A percentile compares a stretch with the other conserved stretches of the same genome.
phyloP scores from a whole-genome alignment of 192 early-diverging fungal genomes.

The Backusella tuberculispora region DNA sequence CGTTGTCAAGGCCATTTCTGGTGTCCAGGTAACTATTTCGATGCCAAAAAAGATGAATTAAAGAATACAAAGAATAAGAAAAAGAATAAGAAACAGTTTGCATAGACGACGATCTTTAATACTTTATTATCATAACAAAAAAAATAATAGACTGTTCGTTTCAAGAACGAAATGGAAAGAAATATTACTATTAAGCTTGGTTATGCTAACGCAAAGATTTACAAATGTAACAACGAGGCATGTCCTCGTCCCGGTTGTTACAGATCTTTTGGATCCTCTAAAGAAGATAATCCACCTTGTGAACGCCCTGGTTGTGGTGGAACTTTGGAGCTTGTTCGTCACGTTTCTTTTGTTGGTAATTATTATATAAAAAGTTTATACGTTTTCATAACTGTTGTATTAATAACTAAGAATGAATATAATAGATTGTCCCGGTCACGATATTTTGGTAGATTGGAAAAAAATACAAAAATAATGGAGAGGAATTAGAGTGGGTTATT shows the following conservation, averaged over 20 bases:
- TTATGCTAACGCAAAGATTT: conserved; percentile 99
- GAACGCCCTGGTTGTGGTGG: conserved; percentile 86
- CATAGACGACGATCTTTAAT: conserved; percentile 1
- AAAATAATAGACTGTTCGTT: conserved; percentile 79
- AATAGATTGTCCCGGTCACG: conserved; percentile 96
- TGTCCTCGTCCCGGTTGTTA: conserved; percentile 98
- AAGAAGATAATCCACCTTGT: conserved; percentile 88
- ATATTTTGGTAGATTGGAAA: conserved; percentile 70
- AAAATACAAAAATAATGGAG: not conserved
- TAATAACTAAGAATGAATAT: not conserved
- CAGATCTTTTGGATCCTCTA: conserved; percentile 79
- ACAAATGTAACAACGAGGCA: conserved; percentile 92
- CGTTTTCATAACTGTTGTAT: not conserved
- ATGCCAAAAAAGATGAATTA: not conserved
- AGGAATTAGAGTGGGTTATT: not conserved
- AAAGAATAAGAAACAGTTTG: not conserved
- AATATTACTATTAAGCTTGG: conserved; percentile 99
- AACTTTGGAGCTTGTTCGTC: conserved; percentile 82
- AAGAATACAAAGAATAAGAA: not conserved
- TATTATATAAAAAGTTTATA: not conserved
- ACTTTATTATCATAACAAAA: no score
- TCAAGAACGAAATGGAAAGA: conserved; percentile 96
- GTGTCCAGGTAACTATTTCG: conserved; percentile 69
- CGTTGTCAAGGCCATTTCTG: conserved; percentile 98
- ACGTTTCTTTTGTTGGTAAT: conserved; percentile 88